These are phyloP conservation scores for Alternaria burnsii DNA, from an alignment of 2,329 filamentous ascomycete species.

Conservation along the genomic window DNA sequence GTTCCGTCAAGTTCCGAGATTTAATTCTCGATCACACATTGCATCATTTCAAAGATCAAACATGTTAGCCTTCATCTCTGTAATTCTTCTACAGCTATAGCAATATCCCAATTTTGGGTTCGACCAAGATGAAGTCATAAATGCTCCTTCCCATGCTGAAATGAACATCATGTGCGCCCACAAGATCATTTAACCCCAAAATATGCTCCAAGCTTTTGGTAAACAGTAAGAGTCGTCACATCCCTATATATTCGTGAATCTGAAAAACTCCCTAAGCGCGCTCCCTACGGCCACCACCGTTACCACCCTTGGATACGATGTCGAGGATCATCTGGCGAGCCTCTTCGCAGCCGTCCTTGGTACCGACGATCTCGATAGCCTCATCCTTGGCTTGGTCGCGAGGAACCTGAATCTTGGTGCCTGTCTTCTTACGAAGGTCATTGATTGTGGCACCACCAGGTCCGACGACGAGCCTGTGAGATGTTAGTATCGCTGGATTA, in stretches of 20 bases:
- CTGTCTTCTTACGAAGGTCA: conserved; percentile 87
- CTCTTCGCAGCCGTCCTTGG: conserved; percentile 80
- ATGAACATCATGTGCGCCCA: not conserved
- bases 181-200: conserved; percentile 1
- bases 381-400: conserved; percentile 77
- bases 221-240: not conserved
- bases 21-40: not conserved
- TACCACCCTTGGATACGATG: conserved; percentile 65
- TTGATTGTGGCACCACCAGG: conserved; percentile 91
- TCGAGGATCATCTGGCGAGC: conserved; percentile 89
- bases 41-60: not conserved
- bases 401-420: conserved; percentile 93
- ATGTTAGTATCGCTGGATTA: conserved; percentile 13
- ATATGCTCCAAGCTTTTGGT: conserved; percentile 2
- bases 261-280: conserved; percentile 7
- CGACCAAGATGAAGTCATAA: conserved; percentile 1
- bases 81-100: not conserved
- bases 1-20: not conserved
- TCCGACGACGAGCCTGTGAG: conserved; percentile 78
- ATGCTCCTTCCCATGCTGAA: not conserved
- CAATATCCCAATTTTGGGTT: not conserved
- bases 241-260: not conserved
- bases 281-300: conserved; percentile 37
- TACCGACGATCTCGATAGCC: conserved; percentile 89
- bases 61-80: not conserved